These are phyloP conservation scores for Pythium oligandrum DNA, from an alignment of 352 stramenopile species.

Conservation along the genomic window DNA sequence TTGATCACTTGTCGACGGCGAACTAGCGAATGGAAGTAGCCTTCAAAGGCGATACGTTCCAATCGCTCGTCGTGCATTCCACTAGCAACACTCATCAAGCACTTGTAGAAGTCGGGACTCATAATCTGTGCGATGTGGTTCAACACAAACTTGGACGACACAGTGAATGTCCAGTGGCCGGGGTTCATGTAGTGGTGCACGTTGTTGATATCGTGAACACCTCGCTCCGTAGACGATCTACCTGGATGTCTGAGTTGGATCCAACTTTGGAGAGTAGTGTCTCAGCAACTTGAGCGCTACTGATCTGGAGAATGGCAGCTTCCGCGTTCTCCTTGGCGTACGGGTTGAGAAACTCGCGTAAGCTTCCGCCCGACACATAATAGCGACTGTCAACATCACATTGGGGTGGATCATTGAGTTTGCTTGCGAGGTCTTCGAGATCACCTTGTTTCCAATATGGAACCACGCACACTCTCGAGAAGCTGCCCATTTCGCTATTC, in stretches of 20 bases:
- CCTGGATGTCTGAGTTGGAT: background rate
- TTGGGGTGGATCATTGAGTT: background rate
- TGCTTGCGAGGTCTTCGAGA: background rate
- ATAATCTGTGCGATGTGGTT: background rate
- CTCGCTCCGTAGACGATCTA: background rate
- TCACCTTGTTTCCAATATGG: background rate
- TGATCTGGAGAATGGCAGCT: background rate
- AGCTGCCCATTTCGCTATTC: background rate
- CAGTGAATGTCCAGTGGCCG: background rate
- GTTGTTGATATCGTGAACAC: background rate
- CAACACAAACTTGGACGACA: background rate
- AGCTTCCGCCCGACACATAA: background rate
- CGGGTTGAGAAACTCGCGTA: background rate
- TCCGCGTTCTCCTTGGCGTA: background rate
- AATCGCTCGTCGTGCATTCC: background rate
- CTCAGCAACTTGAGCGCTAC: background rate
- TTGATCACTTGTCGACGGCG: background rate
- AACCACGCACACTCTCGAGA: background rate
- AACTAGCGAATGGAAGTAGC: background rate
- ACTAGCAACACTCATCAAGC: background rate
- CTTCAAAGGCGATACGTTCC: background rate
- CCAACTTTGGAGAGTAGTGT: background rate
- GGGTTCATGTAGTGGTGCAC: background rate
- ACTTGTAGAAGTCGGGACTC: background rate
- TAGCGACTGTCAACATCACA: background rate